Base-by-base conservation (phyloP, 352 stramenopile species). In the Phytophthora crassamura region DNA sequence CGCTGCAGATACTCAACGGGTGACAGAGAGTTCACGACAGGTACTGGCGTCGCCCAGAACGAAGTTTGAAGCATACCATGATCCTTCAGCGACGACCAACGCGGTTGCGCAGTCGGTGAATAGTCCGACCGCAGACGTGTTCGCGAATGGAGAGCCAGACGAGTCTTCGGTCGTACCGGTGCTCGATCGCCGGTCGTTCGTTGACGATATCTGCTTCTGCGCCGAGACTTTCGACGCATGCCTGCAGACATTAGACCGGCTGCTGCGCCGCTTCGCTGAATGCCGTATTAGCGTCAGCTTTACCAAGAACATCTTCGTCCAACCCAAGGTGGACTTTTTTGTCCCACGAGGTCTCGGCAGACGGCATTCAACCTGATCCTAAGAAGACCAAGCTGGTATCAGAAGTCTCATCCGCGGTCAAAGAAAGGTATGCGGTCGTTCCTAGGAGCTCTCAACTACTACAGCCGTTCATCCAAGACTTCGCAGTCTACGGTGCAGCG, bases 381-480 rank as follows among this genome's bases (percentile, higher is more conserved):
- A 28, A 46, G 28, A 35, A 49, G 6, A 5, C 28, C 7, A 22
- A 18, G 16, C 18, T 22, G 14, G 16, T 49, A 1, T 4, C 42
- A 15, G 18, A 33, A 8, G 3, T 49, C 5, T 4, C 38, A 0
- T 59, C 49, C 38, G 11, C 5, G 25, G 3, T 32, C 51, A 0
- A 49, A 49, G 38, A 49, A 55, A 16, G 35, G 35, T 3, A 40
- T 48, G 22, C 28, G 50, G 34, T 11, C 25, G 2, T 49, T 59
- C 36, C 10, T 50, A 0, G 25, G 25, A 3, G 51, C 38, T 2
- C 51, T 50, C 3, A 59, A 48, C 30, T 59, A 49, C 8, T 59
- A 48, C 25, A 30, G 22, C 10, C 18, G 18, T 47, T 57, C 14
- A 42, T 53, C 18, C 30, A 41, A 18, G 30, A 42, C 15, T 9